A percentile compares a stretch with the other conserved stretches of the same genome.
Conservation (phyloP, 208 protist species). For the Trypanosomatidae sp. region DNA sequence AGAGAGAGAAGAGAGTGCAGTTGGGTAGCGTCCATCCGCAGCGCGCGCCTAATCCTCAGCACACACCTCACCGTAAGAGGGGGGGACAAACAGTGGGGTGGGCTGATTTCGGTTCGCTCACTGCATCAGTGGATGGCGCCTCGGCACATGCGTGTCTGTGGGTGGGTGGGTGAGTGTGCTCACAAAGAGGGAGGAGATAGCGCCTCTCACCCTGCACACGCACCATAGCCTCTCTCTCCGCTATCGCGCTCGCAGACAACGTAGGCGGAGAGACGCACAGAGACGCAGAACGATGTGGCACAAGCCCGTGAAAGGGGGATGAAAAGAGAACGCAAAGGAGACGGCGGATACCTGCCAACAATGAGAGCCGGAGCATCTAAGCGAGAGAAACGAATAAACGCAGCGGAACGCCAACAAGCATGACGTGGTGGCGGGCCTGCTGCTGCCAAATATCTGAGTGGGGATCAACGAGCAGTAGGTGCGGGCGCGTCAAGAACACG, state of each 20-base stretch:
- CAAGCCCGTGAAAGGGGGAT: background rate
- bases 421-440: slow-evolving; percentile 7
- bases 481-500: background rate
- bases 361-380: background rate
- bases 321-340: background rate
- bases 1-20: background rate
- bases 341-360: background rate
- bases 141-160: background rate
- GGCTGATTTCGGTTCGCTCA: background rate
- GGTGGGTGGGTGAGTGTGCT: background rate
- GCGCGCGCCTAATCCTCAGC: slow-evolving; percentile 8
- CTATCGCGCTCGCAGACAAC: background rate
- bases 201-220: background rate
- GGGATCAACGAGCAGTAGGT: background rate
- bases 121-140: background rate
- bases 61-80: background rate
- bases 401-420: background rate
- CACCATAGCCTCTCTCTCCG: background rate
- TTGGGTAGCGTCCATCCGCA: background rate
- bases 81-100: background rate
- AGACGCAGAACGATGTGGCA: background rate
- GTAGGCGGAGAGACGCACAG: background rate
- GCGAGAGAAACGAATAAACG: slow-evolving; percentile 5
- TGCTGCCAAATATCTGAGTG: background rate
- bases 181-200: background rate